phyloP scores from a whole-genome alignment of 495 filamentous ascomycete species.

The Penicillium ochrochloron region DNA sequence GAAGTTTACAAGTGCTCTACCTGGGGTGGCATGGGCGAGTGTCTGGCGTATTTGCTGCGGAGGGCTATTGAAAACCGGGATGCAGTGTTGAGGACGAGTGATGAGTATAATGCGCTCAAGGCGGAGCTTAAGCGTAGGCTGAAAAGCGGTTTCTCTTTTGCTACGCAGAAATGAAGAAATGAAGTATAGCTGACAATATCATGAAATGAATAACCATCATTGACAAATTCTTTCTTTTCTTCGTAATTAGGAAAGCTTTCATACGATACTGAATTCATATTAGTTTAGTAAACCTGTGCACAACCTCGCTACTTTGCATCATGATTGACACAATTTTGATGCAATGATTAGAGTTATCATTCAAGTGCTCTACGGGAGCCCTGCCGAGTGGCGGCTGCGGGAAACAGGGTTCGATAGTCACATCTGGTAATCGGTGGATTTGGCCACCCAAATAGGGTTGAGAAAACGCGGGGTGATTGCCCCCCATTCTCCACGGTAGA shows the following conservation, averaged over 20 bases:
- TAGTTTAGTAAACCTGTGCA: not conserved
- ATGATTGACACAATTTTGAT: not conserved
- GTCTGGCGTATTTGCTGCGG: constrained; percentile 85
- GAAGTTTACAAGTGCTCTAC: constrained; percentile 83
- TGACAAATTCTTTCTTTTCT: not conserved
- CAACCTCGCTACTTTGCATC: not conserved
- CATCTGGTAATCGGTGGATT: not conserved
- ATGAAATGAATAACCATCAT: not conserved
- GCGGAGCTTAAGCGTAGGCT: constrained; percentile 66
- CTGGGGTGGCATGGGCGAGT: constrained; percentile 85
- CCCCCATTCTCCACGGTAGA: not conserved
- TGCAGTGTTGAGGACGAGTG: constrained; percentile 73
- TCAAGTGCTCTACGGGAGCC: constrained; percentile 11
- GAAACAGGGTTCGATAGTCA: not conserved
- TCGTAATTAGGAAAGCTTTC: not conserved
- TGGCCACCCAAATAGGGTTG: not conserved
- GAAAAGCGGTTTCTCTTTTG: constrained; percentile 22
- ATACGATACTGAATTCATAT: not conserved
- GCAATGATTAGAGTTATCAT: not conserved
- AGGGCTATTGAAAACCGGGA: constrained; percentile 88
- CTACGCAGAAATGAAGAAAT: constrained; percentile 17
- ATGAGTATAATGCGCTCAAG: constrained; percentile 70
- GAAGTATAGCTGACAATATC: constrained; percentile 1
- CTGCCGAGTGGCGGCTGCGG: constrained; percentile 18
- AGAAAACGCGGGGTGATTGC: not conserved